A percentile compares a stretch with the other conserved stretches of the same genome.
Evolutionary conservation across 2,329 filamentous ascomycete species (phyloP).

Genomic region (Zymoseptoria brevis): DNA sequence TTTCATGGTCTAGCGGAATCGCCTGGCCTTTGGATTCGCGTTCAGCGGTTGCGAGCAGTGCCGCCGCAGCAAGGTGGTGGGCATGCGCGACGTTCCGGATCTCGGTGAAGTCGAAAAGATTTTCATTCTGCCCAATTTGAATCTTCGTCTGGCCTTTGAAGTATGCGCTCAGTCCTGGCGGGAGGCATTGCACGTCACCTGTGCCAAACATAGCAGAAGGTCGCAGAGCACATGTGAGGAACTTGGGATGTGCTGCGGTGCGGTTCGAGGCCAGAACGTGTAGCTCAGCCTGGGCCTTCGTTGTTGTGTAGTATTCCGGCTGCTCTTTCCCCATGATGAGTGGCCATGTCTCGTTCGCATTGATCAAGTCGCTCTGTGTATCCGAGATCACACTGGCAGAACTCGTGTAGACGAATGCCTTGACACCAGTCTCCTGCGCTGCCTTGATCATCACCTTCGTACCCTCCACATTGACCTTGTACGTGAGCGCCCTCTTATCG

Average conservation of each 20-base stretch:
- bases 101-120: slow-evolving; percentile 49
- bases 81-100: slow-evolving; percentile 46
- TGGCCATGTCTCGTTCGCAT: slow-evolving; percentile 43
- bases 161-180: slow-evolving; percentile 38
- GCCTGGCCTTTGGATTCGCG: slow-evolving; percentile 23
- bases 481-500: slow-evolving; percentile 34
- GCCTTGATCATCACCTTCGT: slow-evolving; percentile 42
- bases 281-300: slow-evolving; percentile 43
- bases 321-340: slow-evolving; percentile 39
- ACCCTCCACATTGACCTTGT: slow-evolving; percentile 46
- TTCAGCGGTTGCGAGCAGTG: slow-evolving; percentile 40
- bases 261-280: slow-evolving; percentile 44
- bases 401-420: slow-evolving; percentile 48
- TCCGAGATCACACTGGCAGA: slow-evolving; percentile 44
- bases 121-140: slow-evolving; percentile 45
- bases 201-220: slow-evolving; percentile 47
- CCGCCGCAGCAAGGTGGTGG: slow-evolving; percentile 44
- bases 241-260: slow-evolving; percentile 30
- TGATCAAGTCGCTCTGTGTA: slow-evolving; percentile 37
- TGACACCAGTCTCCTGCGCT: slow-evolving; percentile 41
- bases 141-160: slow-evolving; percentile 42
- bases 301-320: slow-evolving; percentile 45
- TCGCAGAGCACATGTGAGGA: slow-evolving; percentile 44
- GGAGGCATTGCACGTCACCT: slow-evolving; percentile 40
- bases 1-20: slow-evolving; percentile 40